Base-by-base conservation (phyloP, 352 stramenopile species). In the Globisporangium heterothallicum region DNA sequence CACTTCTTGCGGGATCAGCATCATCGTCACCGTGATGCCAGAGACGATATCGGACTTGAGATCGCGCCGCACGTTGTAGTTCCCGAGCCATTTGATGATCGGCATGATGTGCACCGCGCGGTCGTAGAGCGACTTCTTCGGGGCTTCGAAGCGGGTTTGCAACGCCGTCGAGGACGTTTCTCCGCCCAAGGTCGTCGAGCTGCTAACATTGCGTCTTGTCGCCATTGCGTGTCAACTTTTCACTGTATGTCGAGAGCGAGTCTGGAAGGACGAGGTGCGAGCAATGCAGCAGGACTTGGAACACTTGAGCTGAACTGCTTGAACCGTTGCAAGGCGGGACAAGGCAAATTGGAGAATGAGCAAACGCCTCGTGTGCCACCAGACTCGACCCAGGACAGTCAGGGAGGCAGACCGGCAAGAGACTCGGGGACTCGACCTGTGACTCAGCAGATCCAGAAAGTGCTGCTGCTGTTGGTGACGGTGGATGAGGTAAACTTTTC, bases 1-100 rank as follows among this genome's bases (percentile, higher is more conserved):
- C 57, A 97, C 88, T 30, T 83, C 78, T 53, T 95, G 84, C 12
- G 87, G 87, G 42, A 97, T 81, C 42, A 90, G 72, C 86, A 97
- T 95, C 64, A 96, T 82, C 46, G 78, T 81, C 7, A 83, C 72
- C 10, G 72, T 83, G 48, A 83, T 62, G 18, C 69, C 72, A 0
- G 72, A 70, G 10, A 78, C 53, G 22, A 84, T 47, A 46, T 80
- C 73, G 44, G 69, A 74, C 58, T 79, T 81, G 57, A 84, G 67
- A 53, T 84, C 64, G 22, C 70, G 64, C 21, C 42, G 35, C 24
- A 79, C 26, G 32, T 79, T 53, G 64, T 86, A 86, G 36, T 61
- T 51, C 9, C 66, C 71, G 56, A 87, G 49, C 76, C 73, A 87
- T 8, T 70, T 59, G 34, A 84, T 60, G 45, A 81, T 79, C 36